Conservation (phyloP, 805 yeast genomes). For the Candida alai region DNA sequence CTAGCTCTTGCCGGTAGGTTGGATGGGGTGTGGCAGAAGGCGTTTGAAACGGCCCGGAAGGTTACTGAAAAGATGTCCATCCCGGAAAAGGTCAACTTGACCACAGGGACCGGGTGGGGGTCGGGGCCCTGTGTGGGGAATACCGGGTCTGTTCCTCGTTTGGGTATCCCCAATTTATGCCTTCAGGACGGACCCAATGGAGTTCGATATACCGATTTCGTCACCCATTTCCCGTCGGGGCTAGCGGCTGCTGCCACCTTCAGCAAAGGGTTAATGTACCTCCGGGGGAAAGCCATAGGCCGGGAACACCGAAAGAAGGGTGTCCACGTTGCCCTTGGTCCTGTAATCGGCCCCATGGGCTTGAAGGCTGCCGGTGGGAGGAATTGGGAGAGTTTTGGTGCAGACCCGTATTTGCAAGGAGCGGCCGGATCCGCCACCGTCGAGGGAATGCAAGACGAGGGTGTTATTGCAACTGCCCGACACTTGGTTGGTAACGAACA, state of each 20-base stretch:
- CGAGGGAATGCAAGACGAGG: slow-evolving; percentile 54
- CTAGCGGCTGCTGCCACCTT: slow-evolving; percentile 57
- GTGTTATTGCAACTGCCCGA: slow-evolving; percentile 54
- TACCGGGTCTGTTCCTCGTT: slow-evolving; percentile 53
- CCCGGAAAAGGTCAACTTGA: slow-evolving; percentile 56
- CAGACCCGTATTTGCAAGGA: slow-evolving; percentile 61
- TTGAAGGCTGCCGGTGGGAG: slow-evolving; percentile 61
- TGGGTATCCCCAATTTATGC: slow-evolving; percentile 53
- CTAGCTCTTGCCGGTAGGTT: slow-evolving; percentile 44
- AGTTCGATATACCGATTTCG: slow-evolving; percentile 52
- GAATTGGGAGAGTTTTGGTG: slow-evolving; percentile 61
- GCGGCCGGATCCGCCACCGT: slow-evolving; percentile 49
- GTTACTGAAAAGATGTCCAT: slow-evolving; percentile 55
- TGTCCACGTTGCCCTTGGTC: slow-evolving; percentile 53
- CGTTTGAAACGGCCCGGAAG: slow-evolving; percentile 52
- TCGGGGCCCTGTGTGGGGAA: slow-evolving; percentile 61
- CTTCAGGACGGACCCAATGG: slow-evolving; percentile 65
- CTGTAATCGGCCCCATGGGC: slow-evolving; percentile 59
- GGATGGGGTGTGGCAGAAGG: slow-evolving; percentile 52
- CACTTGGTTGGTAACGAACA: slow-evolving; percentile 62
- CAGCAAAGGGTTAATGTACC: slow-evolving; percentile 47
- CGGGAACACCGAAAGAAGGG: slow-evolving; percentile 52
- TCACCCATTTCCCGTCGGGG: slow-evolving; percentile 56
- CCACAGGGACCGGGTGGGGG: slow-evolving; percentile 64
- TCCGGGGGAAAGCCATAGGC: slow-evolving; percentile 56